Evolutionary conservation across 2,329 filamentous ascomycete genomes (phyloP), one percentile per base, ranked within the genome.

Genomic region (Allantophomopsis cytisporea): DNA sequence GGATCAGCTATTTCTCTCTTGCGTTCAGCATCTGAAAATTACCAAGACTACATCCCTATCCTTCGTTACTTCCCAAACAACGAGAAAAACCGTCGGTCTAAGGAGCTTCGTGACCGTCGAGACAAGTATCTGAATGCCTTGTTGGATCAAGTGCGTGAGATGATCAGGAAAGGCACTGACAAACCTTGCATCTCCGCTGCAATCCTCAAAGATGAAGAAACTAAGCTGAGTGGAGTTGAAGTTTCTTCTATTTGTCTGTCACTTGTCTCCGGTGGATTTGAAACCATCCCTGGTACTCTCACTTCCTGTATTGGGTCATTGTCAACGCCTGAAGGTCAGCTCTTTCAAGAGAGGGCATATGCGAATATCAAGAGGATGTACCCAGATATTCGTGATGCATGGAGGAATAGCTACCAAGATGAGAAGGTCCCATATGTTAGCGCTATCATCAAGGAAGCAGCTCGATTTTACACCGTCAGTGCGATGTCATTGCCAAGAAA

Each of bases 151-250:
- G 65, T 72, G 5, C 57, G 65, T 11, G 62, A 58, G 12, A 70
- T 69, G 66, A 69, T 71, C 42, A 55, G 60, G 36, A 56, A 62
- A 5, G 67, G 67, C 6, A 68, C 61, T 0, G 68, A 71, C 42
- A 70, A 69, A 48, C 67, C 68, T 1, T 72, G 69, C 44, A 71
- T 73, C 44, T 64, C 62, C 1, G 66, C 66, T 0, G 67, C 67
- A 1, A 70, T 72, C 23, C 53, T 72, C 8, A 72, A 71, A 45
- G 68, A 71, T 41, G 52, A 69, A 45, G 68, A 72, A 45, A 68
- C 66, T 1, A 69, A 67, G 45, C 56, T 73, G 3, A 64, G 58
- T 1, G 66, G 64, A 1, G 66, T 70, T 1, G 68, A 73, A 48
- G 66, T 73, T 13, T 64, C 61, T 2, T 70, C 64, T 0, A 72